phyloP scores from a whole-genome alignment of 306 rosid species.

The barrel medic (Medicago truncatula) region MtrunA17r5.0-ANR NC_053042.1:55565001-55565500 shows the following conservation, averaged over 20 bases:
- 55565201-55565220: neutral
- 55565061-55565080: neutral
- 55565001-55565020: too few species aligned
- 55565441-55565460: neutral
- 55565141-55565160: neutral
- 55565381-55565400: neutral
- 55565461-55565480: neutral
- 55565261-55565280: neutral
- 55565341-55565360: neutral
- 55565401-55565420: neutral
- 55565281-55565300: neutral
- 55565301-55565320: neutral
- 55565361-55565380: neutral
- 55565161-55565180: neutral
- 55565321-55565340: neutral
- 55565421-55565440: neutral
- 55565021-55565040: neutral
- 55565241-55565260: neutral
- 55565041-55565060: neutral
- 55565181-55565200: neutral
- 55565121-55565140: neutral
- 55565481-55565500: neutral
- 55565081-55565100: too few species aligned
- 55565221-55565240: neutral
- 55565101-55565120: neutral